Percentiles rank a stretch among this genome's conserved stretches.
These are phyloP conservation scores for Oxytropis ochrocephala DNA, from an alignment of 306 rosid species.

Conservation along the genomic window DNA sequence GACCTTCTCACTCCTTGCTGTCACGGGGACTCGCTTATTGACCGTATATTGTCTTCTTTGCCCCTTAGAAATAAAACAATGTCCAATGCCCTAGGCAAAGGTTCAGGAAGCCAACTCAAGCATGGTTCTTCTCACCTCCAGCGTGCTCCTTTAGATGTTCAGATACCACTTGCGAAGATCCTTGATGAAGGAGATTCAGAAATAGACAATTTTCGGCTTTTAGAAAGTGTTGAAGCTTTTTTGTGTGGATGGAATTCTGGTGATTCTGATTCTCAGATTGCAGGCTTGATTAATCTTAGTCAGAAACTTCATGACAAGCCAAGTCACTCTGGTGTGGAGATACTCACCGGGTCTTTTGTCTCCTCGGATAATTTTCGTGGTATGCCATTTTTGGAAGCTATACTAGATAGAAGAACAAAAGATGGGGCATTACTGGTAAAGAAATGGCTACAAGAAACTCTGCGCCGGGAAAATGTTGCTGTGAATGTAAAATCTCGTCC, in stretches of 20 bases:
- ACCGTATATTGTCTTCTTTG: constrained; percentile 71
- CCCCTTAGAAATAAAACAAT: constrained; percentile 48
- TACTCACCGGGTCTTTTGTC: constrained; percentile 61
- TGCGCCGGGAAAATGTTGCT: constrained; percentile 51
- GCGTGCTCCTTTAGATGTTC: constrained; percentile 73
- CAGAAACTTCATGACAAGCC: constrained; percentile 43
- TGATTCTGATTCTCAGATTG: constrained; percentile 44
- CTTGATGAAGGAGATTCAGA: constrained; percentile 51
- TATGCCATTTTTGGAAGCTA: constrained; percentile 73
- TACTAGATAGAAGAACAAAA: constrained; percentile 77
- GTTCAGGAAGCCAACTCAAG: constrained; percentile 47
- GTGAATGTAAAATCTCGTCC: constrained; percentile 63
- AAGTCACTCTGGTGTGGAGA: constrained; percentile 30
- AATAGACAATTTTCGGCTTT: constrained; percentile 40
- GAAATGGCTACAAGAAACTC: constrained; percentile 90
- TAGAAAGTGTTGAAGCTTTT: constrained; percentile 70
- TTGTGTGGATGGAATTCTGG: constrained; percentile 71
- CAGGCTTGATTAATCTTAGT: constrained; percentile 45
- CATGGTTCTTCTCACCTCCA: constrained; percentile 44
- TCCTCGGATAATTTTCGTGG: constrained; percentile 73
- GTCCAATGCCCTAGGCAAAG: constrained; percentile 44
- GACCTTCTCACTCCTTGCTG: constrained; percentile 93
- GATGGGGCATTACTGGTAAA: constrained; percentile 73
- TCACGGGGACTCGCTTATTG: constrained; percentile 90
- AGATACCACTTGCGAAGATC: constrained; percentile 63